Evolutionary conservation across 2,329 filamentous ascomycete species (phyloP).

Genomic region (Hypomyces rosellus): DNA sequence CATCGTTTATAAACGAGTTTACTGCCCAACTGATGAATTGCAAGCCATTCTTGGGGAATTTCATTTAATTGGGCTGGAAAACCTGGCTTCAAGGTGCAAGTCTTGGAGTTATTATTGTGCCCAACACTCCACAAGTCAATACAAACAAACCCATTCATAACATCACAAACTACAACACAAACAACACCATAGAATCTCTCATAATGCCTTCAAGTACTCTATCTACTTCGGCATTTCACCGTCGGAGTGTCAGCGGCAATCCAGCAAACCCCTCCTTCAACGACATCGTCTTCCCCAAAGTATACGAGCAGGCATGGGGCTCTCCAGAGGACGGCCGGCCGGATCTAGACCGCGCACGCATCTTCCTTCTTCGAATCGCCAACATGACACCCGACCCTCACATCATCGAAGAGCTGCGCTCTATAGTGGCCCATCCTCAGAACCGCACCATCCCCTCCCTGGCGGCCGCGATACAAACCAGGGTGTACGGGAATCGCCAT

Average conservation of each 20-base stretch:
- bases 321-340: slow-evolving; percentile 16
- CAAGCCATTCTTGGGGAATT: too few species aligned
- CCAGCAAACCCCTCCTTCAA: slow-evolving; percentile 15
- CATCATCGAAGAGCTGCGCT: slow-evolving; percentile 19
- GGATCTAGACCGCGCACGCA: slow-evolving; percentile 25
- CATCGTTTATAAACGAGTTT: too few species aligned
- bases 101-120: too few species aligned
- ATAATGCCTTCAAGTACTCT: too few species aligned
- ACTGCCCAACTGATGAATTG: too few species aligned
- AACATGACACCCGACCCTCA: slow-evolving; percentile 21
- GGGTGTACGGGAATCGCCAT: slow-evolving; percentile 24
- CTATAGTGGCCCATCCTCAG: slow-evolving; percentile 21
- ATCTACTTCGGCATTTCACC: slow-evolving; percentile 4
- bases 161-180: too few species aligned
- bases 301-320: slow-evolving; percentile 29
- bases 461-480: slow-evolving; percentile 22
- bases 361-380: slow-evolving; percentile 25
- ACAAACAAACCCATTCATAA: too few species aligned
- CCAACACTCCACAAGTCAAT: too few species aligned
- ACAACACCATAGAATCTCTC: too few species aligned
- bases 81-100: too few species aligned
- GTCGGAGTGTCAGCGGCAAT: slow-evolving; percentile 7
- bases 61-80: too few species aligned
- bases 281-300: slow-evolving; percentile 24
- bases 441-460: slow-evolving; percentile 21